Percentiles rank a stretch among this genome's conserved stretches.
Conservation (phyloP, 2,329 filamentous ascomycete genomes). For the Cephalotrichum gorgonifer region DNA sequence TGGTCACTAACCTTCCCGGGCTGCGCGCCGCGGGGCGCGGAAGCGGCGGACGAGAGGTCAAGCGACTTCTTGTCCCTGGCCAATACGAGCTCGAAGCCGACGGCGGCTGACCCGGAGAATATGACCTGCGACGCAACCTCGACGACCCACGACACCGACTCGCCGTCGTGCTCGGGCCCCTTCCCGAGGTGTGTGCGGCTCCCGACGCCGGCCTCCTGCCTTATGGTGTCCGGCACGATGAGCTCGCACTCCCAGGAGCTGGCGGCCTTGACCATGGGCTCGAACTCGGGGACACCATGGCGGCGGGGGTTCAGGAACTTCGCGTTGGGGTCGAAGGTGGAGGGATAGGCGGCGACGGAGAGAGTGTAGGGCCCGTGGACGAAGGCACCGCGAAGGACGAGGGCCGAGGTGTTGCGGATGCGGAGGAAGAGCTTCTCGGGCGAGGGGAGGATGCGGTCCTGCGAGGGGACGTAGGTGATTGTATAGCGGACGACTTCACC, state of each 20-base stretch:
- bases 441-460: conserved; percentile 81
- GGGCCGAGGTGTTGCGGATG: conserved; percentile 83
- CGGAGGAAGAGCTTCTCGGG: conserved; percentile 73
- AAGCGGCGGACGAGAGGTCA: conserved; percentile 43
- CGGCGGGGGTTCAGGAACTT: conserved; percentile 60
- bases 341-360: conserved; percentile 76
- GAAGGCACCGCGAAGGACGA: conserved; percentile 87
- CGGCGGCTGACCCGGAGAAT: conserved; percentile 80
- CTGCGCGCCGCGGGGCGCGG: conserved; percentile 37
- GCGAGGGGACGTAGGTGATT: conserved; percentile 80
- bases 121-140: conserved; percentile 89
- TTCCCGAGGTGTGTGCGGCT: conserved; percentile 34
- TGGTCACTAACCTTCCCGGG: conserved; percentile 70
- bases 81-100: conserved; percentile 79
- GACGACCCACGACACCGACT: conserved; percentile 73
- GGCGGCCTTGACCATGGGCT: conserved; percentile 92
- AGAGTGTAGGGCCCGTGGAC: conserved; percentile 93
- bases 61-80: conserved; percentile 79
- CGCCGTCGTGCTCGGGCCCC: conserved; percentile 31
- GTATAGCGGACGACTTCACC: conserved; percentile 90
- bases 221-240: conserved; percentile 67
- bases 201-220: conserved; percentile 46
- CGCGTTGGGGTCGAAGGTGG: conserved; percentile 71
- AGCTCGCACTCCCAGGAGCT: conserved; percentile 76
- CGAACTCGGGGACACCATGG: conserved; percentile 79